Evolutionary conservation across 768 basidiomycete genomes (phyloP), one percentile per base, ranked within the genome.

Genomic region (Asterophora parasitica): DNA sequence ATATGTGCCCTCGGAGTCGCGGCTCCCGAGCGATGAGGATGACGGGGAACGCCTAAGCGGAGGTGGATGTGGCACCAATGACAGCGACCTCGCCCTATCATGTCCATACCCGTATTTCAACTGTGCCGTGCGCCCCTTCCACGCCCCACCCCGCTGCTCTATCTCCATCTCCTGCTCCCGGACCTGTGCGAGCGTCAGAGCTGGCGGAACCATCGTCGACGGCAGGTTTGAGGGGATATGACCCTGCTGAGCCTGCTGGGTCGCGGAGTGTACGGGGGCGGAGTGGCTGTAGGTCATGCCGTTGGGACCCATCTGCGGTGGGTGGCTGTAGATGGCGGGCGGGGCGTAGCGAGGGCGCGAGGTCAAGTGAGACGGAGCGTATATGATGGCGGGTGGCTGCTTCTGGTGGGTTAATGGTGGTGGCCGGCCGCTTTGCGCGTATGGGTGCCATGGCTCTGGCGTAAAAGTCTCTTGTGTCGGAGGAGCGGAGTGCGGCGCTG

Each of bases 201-300:
- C 60, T 7, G 65, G 53, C 32, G 61, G 65, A 33, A 68, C 65
- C 36, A 65, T 65, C 10, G 61, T 65, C 9, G 71, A 62, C 30
- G 71, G 30, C 63, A 58, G 56, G 50, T 65, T 28, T 9, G 30
- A 9, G 12, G 65, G 75, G 17, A 56, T 12, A 31, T 31, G 30
- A 10, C 9, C 30, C 30, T 31, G 30, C 30, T 31, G 30, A 9
- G 65, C 51, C 42, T 60, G 66, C 4, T 64, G 64, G 55, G 69
- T 66, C 6, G 68, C 56, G 54, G 58, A 63, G 27, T 64, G 71
- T 35, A 69, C 62, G 6, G 82, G 81, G 15, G 78, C 76, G n/a
- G 84, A 85, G 44, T 83, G 81, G 47, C 83, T 85, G 59, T 85
- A 79, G 3, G 78, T 77, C 69, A 86, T 78, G 3, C 81, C 81